Conservation (phyloP, 306 rosid genomes). For the Quercus engelmannii region DNA sequence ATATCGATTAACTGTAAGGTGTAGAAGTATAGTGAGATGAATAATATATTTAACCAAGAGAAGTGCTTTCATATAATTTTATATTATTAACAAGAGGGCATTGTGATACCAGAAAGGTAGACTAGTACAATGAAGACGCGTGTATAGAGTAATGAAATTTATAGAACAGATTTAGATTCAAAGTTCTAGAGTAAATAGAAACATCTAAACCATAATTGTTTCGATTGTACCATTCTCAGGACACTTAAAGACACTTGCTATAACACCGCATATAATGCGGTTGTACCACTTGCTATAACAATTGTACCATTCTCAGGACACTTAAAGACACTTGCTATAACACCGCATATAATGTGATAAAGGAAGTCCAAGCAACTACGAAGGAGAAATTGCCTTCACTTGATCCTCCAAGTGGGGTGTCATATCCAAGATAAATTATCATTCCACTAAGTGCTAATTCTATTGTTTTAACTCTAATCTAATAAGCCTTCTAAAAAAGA, state of each 20-base stretch:
- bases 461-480: neutral
- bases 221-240: neutral
- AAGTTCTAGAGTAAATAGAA: neutral
- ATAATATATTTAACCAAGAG: neutral
- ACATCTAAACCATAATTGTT: neutral
- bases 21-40: neutral
- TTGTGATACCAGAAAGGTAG: neutral
- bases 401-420: neutral
- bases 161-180: neutral
- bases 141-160: neutral
- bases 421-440: neutral
- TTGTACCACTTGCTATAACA: too few relatives aligned
- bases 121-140: neutral
- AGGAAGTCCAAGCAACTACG: neutral
- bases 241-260: neutral
- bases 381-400: neutral
- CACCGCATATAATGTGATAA: neutral
- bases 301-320: neutral
- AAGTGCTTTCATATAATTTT: neutral
- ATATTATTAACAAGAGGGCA: neutral
- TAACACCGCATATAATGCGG: neutral
- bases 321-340: neutral
- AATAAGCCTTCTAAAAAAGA: too few relatives aligned
- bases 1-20: neutral
- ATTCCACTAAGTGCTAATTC: neutral